Conservation (phyloP, 306 rosid genomes). For the Lathyrus sativus region DNA sequence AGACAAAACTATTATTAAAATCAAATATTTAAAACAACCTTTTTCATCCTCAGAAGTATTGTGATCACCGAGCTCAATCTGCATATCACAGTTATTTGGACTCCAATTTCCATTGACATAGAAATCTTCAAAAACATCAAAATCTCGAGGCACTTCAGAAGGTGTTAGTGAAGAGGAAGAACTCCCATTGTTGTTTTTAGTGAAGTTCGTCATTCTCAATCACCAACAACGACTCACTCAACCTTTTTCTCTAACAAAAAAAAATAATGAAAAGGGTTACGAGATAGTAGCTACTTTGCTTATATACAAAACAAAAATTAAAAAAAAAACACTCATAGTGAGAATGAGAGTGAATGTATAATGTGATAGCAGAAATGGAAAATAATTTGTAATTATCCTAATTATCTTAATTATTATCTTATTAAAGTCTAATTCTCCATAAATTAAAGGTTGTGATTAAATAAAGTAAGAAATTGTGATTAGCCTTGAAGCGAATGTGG, state of each 20-base stretch:
- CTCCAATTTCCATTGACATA: too few species aligned
- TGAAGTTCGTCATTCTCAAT: neutral
- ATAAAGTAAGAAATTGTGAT: neutral
- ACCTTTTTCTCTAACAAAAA: neutral
- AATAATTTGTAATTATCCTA: neutral
- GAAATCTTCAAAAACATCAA: neutral
- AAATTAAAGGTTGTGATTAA: neutral
- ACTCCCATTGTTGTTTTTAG: neutral
- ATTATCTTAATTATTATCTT: neutral
- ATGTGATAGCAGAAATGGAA: conserved; percentile 11
- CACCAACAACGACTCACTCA: neutral
- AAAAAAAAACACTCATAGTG: neutral
- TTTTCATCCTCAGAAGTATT: neutral
- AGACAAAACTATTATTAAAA: neutral
- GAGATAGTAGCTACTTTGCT: neutral
- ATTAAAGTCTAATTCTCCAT: neutral
- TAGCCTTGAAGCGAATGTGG: neutral
- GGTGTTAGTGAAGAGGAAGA: neutral
- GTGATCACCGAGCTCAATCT: neutral
- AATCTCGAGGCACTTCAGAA: neutral
- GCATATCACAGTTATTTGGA: too few species aligned
- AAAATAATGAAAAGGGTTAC: neutral
- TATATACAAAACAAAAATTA: too few species aligned
- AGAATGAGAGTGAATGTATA: neutral
- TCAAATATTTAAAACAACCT: neutral